phyloP scores from a whole-genome alignment of 768 basidiomycete genomes.

The Boletus reticulatus region DNA sequence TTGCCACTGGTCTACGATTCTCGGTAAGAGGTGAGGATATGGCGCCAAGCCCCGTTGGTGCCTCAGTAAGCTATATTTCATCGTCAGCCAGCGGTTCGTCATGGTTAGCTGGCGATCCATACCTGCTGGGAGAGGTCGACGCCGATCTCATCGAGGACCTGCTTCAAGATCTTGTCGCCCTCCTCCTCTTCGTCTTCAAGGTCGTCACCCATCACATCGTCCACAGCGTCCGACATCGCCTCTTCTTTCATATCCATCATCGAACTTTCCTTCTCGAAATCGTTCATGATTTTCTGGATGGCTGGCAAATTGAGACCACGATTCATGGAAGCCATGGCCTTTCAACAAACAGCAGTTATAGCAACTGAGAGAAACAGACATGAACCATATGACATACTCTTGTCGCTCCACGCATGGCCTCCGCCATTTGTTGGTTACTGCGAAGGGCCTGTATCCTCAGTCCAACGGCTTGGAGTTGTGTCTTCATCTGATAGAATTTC shows the following conservation, averaged over 20 bases:
- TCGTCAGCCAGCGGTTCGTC: constrained; percentile 6
- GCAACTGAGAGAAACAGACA: neutral
- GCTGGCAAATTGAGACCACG: constrained; percentile 91
- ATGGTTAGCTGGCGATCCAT: constrained; percentile 6
- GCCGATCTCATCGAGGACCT: constrained; percentile 97
- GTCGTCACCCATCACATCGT: constrained; percentile 95
- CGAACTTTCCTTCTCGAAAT: constrained; percentile 95
- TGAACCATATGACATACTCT: constrained; percentile 56
- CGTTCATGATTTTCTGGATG: constrained; percentile 95
- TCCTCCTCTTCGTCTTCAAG: constrained; percentile 94
- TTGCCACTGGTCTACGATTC: constrained; percentile 75
- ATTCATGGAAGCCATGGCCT: constrained; percentile 99
- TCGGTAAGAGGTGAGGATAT: constrained; percentile 59
- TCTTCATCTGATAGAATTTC: constrained; percentile 99
- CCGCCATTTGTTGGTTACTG: constrained; percentile 99
- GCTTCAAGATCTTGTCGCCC: constrained; percentile 90
- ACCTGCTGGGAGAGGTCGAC: constrained; percentile 87
- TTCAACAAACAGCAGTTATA: constrained; percentile 4
- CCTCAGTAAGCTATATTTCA: constrained; percentile 67
- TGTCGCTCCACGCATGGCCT: constrained; percentile 98
- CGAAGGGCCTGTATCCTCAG: constrained; percentile 94
- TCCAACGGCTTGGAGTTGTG: constrained; percentile 94
- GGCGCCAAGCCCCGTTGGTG: constrained; percentile 70
- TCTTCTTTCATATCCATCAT: constrained; percentile 99
- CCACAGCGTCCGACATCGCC: constrained; percentile 99